A percentile compares a stretch with the other conserved stretches of the same genome.
phyloP scores from a whole-genome alignment of 352 stramenopile species.

The Pythium plurisporium region DNA sequence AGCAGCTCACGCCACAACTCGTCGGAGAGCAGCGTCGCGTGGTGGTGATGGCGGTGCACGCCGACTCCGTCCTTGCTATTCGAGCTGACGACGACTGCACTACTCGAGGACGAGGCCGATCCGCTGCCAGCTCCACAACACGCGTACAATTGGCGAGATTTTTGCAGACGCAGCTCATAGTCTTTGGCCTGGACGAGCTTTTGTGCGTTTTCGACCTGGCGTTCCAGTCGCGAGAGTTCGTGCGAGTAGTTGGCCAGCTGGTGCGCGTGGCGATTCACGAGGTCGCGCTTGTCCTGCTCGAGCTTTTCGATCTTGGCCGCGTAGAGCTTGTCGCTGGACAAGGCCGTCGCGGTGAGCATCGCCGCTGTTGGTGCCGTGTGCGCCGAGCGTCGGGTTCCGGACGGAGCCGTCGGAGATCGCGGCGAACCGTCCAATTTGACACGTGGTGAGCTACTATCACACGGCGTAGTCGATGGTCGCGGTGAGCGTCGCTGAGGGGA shows the following conservation, averaged over 20 bases:
- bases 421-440: constrained; percentile 2
- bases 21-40: constrained; percentile 33
- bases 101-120: too few relatives aligned
- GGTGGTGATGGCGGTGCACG: constrained; percentile 9
- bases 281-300: constrained; percentile 50
- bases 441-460: background rate
- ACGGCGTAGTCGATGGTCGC: constrained; percentile 1
- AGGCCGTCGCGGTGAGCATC: background rate
- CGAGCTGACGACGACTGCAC: too few relatives aligned
- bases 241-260: constrained; percentile 68
- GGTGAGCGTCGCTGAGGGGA: background rate
- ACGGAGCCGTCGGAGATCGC: background rate
- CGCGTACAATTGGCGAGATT: constrained; percentile 46
- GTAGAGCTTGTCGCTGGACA: background rate
- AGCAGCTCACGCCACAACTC: constrained; percentile 52
- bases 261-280: constrained; percentile 40
- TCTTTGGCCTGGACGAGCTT: constrained; percentile 47
- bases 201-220: constrained; percentile 55
- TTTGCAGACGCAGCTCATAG: constrained; percentile 50
- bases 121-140: background rate
- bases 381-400: background rate
- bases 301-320: constrained; percentile 23
- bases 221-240: constrained; percentile 59
- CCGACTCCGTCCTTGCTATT: background rate
- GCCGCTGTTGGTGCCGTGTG: background rate